Percentiles rank a stretch among this genome's conserved stretches.
Evolutionary conservation across 192 early-diverging fungal species (phyloP).

Genomic region (Backusella sp.): DNA sequence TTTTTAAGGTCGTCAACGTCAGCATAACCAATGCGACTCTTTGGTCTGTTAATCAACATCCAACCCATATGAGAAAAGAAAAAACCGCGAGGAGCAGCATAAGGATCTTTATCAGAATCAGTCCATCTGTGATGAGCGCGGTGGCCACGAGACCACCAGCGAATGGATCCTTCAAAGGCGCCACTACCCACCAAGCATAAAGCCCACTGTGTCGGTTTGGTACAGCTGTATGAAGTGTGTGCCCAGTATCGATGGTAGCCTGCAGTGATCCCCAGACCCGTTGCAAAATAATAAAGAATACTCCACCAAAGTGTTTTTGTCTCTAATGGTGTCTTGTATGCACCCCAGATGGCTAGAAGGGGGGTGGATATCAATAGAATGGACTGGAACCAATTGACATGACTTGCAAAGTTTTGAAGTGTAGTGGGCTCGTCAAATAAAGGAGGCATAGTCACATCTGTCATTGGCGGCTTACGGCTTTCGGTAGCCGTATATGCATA

Average conservation of each 20-base stretch:
- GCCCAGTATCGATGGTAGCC: constrained; percentile 87
- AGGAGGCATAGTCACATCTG: constrained; percentile 11
- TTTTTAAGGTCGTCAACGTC: constrained; percentile 77
- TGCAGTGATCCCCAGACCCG: constrained; percentile 87
- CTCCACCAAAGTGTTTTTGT: constrained; percentile 71
- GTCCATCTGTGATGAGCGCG: constrained; percentile 81
- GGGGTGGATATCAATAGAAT: constrained; percentile 67
- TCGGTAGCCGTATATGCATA: constrained; percentile 14
- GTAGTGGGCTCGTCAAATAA: constrained; percentile 46
- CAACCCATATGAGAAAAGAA: constrained; percentile 83
- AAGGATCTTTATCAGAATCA: constrained; percentile 81
- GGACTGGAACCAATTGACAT: constrained; percentile 69
- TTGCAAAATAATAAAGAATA: constrained; percentile 69
- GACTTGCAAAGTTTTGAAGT: constrained; percentile 45
- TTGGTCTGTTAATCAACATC: constrained; percentile 81
- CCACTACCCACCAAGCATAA: constrained; percentile 63
- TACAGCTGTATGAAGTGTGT: constrained; percentile 73
- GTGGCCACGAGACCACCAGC: constrained; percentile 85
- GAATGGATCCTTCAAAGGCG: constrained; percentile 77
- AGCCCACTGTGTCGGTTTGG: constrained; percentile 57
- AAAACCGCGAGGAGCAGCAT: constrained; percentile 73
- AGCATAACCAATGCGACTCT: constrained; percentile 67
- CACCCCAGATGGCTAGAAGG: constrained; percentile 74
- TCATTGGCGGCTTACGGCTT: constrained; percentile 20
- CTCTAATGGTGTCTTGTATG: constrained; percentile 62